Evolutionary conservation across 1,284 basidiomycete genomes (phyloP).

Genomic region (Earliella scabrosa): DNA sequence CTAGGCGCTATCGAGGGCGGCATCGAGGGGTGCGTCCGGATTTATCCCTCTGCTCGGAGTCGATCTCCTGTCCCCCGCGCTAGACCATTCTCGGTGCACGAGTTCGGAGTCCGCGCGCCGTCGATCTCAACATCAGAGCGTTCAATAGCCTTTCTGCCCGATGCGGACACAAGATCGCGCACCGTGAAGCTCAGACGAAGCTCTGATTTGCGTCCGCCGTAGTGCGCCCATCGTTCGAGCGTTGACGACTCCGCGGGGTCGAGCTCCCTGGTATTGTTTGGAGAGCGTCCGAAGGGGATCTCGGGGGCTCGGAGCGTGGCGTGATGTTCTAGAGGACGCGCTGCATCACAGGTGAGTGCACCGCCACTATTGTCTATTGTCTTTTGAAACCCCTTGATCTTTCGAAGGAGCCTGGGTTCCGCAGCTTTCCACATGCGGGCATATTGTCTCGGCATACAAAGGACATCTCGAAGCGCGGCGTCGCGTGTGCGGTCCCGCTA

Average conservation of each 20-base stretch:
- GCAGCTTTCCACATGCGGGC: neutral
- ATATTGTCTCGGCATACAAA: neutral
- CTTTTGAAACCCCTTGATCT: constrained; percentile 6
- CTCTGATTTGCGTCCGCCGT: neutral
- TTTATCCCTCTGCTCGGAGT: neutral
- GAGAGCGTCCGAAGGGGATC: neutral
- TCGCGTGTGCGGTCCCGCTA: no score
- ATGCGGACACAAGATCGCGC: neutral
- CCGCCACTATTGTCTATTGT: constrained; percentile 7
- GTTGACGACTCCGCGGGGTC: neutral
- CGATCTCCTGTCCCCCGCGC: neutral
- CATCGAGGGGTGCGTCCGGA: neutral
- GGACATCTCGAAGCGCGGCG: no score
- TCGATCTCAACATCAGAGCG: neutral
- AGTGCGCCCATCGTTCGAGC: neutral
- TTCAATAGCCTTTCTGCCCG: neutral
- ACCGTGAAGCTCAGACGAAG: neutral
- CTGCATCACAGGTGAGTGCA: neutral
- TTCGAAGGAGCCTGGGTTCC: neutral
- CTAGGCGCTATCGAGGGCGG: neutral
- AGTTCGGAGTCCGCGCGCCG: neutral
- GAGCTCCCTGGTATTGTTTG: constrained; percentile 1
- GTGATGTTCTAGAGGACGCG: neutral
- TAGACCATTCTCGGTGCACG: neutral
- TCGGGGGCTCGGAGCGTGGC: neutral